Base-by-base conservation (phyloP, 495 filamentous ascomycete species). In the Penicillium mononematosum region DNA sequence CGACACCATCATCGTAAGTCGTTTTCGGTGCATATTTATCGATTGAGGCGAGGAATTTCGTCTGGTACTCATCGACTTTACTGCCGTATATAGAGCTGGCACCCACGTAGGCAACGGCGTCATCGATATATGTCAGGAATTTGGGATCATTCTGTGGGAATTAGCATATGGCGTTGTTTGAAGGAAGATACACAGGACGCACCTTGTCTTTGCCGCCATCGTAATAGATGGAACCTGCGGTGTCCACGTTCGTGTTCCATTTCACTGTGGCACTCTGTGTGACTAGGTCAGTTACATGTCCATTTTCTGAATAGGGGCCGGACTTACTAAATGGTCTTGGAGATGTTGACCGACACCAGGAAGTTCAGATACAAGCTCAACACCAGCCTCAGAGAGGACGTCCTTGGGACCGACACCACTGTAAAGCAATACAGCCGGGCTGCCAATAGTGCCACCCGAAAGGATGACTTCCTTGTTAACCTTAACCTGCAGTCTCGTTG, bases 391-490 rank as follows among this genome's bases (percentile, higher is more conserved):
- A 14, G 64, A 49, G 11, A 81, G 61, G 3, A 78, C 67, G 20
- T 66, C 61, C 51, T 68, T 73, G 0, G 74, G 74, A 3, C 78
- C 78, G 38, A 81, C 67, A 45, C 78, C 78, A 32, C 75, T 74
- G 39, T 81, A 57, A 9, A 79, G 68, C 9, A 81, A 59, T n/a
- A 86, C 71, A 56, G 84, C 79, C 0, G 83, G 83, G 22, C 80
- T 78, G 59, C 81, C 81, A 57, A 85, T 72, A 22, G 78, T 63
- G 11, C 83, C 83, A 49, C 79, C 78, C 0, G 82, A 66, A 5
- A 86, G 59, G 56, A 86, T 85, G 19, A 84, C 80, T 61, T 86
- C 83, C 47, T 75, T 76, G 11, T 66, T 74, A 3, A 76, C 74
- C 25, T 61, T 64, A 44, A 75, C 70, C 25, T 62, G 67, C 52